Evolutionary conservation across 371 early-diverging fungal genomes (phyloP).

Genomic region (Mortierella sp.): DNA sequence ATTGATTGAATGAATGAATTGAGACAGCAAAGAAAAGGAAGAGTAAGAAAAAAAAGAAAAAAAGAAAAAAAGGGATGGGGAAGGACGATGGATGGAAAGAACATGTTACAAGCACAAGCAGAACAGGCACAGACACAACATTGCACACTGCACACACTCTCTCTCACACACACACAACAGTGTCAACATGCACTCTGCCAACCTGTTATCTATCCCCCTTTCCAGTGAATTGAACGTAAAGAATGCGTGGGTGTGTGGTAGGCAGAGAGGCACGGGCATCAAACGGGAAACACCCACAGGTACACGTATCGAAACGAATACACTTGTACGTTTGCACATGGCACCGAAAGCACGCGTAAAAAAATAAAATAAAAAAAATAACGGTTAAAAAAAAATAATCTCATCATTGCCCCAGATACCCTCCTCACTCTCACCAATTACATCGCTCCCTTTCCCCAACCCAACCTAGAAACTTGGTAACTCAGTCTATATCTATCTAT

Average conservation of each 20-base stretch:
- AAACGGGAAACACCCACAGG: background rate
- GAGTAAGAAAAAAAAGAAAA: background rate
- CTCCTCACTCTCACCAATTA: no score
- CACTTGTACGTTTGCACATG: background rate
- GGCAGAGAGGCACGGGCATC: background rate
- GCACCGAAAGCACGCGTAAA: conserved; percentile 1
- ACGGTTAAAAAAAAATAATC: background rate
- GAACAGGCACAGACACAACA: background rate
- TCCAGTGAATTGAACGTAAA: no score
- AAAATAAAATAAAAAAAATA: no score
- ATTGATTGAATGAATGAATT: no score
- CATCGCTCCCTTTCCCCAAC: background rate
- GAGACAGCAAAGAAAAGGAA: background rate
- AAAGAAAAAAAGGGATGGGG: background rate
- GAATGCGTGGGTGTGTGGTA: no score
- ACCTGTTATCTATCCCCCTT: no score
- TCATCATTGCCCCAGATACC: background rate
- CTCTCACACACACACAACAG: background rate
- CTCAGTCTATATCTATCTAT: background rate
- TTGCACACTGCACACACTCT: no score
- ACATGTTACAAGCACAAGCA: background rate
- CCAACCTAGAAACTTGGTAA: background rate
- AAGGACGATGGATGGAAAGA: background rate
- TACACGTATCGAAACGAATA: background rate
- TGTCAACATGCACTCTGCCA: background rate